Conservation (phyloP, 2,329 filamentous ascomycete species). For the Cladobotryum mycophilum region DNA sequence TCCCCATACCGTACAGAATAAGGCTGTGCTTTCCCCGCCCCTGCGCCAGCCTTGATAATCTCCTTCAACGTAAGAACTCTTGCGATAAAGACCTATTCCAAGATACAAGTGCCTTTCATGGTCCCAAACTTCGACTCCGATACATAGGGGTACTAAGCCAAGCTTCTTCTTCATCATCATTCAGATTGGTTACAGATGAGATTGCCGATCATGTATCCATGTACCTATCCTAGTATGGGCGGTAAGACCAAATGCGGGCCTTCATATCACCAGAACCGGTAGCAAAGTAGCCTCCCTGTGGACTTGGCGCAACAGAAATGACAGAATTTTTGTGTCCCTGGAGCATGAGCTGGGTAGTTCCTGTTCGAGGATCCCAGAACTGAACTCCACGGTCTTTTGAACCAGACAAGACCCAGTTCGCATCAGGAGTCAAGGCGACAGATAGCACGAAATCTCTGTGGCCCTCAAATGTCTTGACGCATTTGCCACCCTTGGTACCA, state of each 20-base stretch:
- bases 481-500: constrained; percentile 78
- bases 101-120: constrained; percentile 5
- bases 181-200: not conserved
- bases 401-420: constrained; percentile 91
- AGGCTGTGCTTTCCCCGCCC: constrained; percentile 20
- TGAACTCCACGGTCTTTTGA: constrained; percentile 97
- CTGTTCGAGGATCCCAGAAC: constrained; percentile 95
- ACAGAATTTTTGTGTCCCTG: constrained; percentile 99
- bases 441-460: constrained; percentile 97
- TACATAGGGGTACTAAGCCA: not conserved
- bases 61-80: constrained; percentile 7
- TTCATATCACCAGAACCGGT: constrained; percentile 97
- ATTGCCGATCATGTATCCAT: not conserved
- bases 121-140: not conserved
- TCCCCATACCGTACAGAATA: constrained; percentile 21
- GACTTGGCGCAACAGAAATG: constrained; percentile 93
- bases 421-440: constrained; percentile 90
- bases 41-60: constrained; percentile 20
- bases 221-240: constrained; percentile 33
- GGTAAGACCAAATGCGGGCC: constrained; percentile 92
- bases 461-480: constrained; percentile 93
- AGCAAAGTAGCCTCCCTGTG: constrained; percentile 80
- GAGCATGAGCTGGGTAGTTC: constrained; percentile 93
- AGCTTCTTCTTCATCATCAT: not conserved
- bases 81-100: constrained; percentile 7